Evolutionary conservation across 805 yeast genomes (phyloP).

Genomic region (Kodamaea hsintzibuensis): DNA sequence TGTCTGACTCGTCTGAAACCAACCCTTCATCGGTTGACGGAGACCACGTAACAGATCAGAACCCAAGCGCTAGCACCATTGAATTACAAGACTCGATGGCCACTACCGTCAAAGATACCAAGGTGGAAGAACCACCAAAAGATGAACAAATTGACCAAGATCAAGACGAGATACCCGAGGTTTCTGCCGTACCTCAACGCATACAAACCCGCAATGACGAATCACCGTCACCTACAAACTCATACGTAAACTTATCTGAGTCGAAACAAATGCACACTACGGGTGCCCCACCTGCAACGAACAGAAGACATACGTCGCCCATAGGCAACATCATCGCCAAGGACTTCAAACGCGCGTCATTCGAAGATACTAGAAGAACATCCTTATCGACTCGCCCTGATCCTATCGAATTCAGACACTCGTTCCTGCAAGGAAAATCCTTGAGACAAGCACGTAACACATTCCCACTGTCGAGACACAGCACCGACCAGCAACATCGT

Average conservation of each 20-base stretch:
- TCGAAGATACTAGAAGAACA: neutral
- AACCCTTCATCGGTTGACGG: conserved; percentile 21
- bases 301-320: conserved; percentile 13
- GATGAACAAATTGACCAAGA: neutral
- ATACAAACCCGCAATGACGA: neutral
- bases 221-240: neutral
- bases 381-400: neutral
- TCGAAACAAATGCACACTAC: neutral
- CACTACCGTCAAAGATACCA: neutral
- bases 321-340: neutral
- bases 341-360: conserved; percentile 2
- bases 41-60: conserved; percentile 1
- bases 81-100: neutral
- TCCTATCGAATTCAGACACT: conserved; percentile 6
- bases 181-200: conserved; percentile 4
- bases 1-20: conserved; percentile 25
- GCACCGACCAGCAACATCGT: neutral
- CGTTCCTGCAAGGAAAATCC: conserved; percentile 7
- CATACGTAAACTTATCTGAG: neutral
- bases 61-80: neutral
- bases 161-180: neutral
- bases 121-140: neutral
- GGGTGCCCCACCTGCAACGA: neutral
- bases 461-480: conserved; percentile 17
- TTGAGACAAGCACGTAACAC: conserved; percentile 17